phyloP scores from a whole-genome alignment of 148 eudicot genomes.

The Silene latifolia region DNA sequence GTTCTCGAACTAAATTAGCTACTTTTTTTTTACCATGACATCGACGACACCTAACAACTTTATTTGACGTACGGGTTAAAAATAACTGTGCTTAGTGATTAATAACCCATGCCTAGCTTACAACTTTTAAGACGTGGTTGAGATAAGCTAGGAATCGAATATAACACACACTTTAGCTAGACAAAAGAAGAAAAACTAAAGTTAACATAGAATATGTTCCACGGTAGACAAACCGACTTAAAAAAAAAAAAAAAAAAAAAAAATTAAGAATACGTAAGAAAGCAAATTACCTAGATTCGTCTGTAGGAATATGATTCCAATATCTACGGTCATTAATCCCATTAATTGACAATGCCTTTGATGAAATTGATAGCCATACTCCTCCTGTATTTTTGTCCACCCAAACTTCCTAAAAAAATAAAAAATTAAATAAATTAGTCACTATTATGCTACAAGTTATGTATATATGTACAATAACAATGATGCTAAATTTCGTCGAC shows the following conservation, averaged over 20 bases:
- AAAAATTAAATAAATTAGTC: neutral
- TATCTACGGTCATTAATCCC: constrained; percentile 93
- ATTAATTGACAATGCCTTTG: constrained; percentile 65
- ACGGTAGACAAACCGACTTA: no score
- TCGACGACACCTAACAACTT: neutral
- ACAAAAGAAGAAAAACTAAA: neutral
- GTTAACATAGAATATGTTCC: neutral
- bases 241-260: no score
- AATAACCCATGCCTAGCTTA: no score
- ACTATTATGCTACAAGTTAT: neutral
- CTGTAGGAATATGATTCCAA: constrained; percentile 78
- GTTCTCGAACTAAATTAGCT: no score
- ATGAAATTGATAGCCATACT: constrained; percentile 70
- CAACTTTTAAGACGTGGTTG: neutral
- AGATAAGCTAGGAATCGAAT: neutral
- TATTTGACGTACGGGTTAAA: neutral
- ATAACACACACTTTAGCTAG: neutral
- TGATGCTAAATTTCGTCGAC: no score
- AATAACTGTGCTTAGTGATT: no score
- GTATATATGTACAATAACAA: no score
- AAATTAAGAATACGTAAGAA: neutral
- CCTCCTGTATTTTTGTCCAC: constrained; percentile 81
- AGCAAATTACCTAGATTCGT: constrained; percentile 76
- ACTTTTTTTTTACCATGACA: neutral
- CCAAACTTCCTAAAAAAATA: constrained; percentile 59